A percentile compares a stretch with the other conserved stretches of the same genome.
phyloP scores from a whole-genome alignment of 768 basidiomycete genomes.

The Pleurotus djamor region DNA sequence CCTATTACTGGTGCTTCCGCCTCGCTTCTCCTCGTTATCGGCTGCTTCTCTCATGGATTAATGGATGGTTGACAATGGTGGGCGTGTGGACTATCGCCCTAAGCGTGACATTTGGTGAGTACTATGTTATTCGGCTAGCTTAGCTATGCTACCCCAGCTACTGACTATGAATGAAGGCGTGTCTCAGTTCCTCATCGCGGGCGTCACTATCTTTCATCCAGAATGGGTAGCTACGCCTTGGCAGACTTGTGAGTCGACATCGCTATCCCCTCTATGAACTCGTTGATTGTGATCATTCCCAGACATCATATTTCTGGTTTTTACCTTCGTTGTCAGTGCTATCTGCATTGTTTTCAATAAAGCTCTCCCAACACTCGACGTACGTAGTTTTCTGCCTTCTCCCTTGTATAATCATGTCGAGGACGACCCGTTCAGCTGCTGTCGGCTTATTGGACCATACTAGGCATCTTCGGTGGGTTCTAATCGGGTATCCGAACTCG shows the following conservation, averaged over 20 bases:
- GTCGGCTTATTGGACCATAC: constrained; percentile 61
- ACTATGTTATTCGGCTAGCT: background rate
- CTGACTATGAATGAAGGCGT: constrained; percentile 30
- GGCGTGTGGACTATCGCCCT: constrained; percentile 71
- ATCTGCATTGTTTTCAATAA: constrained; percentile 58
- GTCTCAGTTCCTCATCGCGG: constrained; percentile 58
- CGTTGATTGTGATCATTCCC: background rate
- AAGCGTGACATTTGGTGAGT: constrained; percentile 58
- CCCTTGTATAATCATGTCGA: background rate
- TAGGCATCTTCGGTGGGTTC: constrained; percentile 47
- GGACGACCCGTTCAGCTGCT: constrained; percentile 38
- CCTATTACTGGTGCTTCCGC: constrained; percentile 68
- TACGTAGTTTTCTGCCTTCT: constrained; percentile 15
- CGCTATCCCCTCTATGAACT: constrained; percentile 2
- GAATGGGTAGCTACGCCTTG: constrained; percentile 56
- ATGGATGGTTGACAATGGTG: constrained; percentile 67
- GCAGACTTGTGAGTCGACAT: constrained; percentile 48
- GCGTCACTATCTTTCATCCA: constrained; percentile 54
- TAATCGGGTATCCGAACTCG: background rate
- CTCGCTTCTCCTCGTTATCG: constrained; percentile 51
- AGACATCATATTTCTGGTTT: constrained; percentile 58
- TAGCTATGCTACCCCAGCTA: background rate
- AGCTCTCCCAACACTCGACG: constrained; percentile 48
- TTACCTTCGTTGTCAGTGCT: constrained; percentile 42
- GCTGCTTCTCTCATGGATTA: constrained; percentile 59